Evolutionary conservation across 306 rosid genomes (phyloP), one percentile per base, ranked within the genome.

Genomic region (Ormosia emarginata): DNA sequence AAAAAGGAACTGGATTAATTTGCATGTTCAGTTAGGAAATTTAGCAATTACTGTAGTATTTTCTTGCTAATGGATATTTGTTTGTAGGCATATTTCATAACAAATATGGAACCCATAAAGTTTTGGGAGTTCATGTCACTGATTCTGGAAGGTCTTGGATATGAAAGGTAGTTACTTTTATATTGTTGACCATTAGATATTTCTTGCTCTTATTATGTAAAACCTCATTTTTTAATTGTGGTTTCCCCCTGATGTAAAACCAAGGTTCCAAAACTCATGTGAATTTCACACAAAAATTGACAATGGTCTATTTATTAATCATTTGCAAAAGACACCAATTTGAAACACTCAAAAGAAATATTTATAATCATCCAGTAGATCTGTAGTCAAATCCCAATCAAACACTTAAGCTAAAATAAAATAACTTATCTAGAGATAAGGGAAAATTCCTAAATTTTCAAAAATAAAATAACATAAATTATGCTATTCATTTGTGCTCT

Each of bases 101-200:
- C 99, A 39, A 93, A 95, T 84, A 90, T 88, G 97, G 98, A 96
- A 72, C 89, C 94, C 47, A 90, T 96, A 64, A 93, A 89, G 80
- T 96, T 96, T 84, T 96, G 99, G 99, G 99, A 92, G 87, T 96
- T 96, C 75, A 43, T 92, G 50, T 92, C 98, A 15, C 88, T 87
- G 76, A 81, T 96, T 70, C 85, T 96, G 62, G 97, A 86, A 83
- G 98, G 94, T 78, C 97, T 96, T 85, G 99, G 97, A 82, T 93
- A 93, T 80, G 91, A 88, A 85, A 90, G 98, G 98, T 96, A 80
- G 50, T 46, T 76, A 71, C 67, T 67, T 74, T 40, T 50, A 11
- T 15, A 50, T 68, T 43, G 30, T 71, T 64, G 34, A 40, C 47
- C 53, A 18, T 77, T 55, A 71, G 65, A 44, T 79, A 15, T 79